These are phyloP conservation scores for Penicillium subrubescens DNA, from an alignment of 495 filamentous ascomycete genomes.

Conservation along the genomic window DNA sequence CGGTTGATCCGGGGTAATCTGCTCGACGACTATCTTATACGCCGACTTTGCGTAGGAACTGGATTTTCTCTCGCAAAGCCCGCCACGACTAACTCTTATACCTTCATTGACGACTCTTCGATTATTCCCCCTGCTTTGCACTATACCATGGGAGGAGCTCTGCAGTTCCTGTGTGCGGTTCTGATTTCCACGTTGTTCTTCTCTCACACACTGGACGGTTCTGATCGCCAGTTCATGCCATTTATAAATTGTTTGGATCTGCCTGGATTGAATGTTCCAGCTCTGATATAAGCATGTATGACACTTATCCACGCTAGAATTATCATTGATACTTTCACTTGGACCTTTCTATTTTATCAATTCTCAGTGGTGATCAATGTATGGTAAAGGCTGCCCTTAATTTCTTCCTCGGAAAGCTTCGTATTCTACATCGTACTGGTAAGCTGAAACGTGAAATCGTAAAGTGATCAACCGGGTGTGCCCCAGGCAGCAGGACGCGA, in stretches of 20 bases:
- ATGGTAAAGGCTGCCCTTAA: background rate
- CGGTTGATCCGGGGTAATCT: conserved; percentile 30
- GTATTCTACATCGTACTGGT: background rate
- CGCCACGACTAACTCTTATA: conserved; percentile 36
- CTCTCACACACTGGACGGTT: background rate
- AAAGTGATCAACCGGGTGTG: background rate
- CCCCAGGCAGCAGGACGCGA: conserved; percentile 11
- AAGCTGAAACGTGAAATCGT: background rate
- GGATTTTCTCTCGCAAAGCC: conserved; percentile 20
- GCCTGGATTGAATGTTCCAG: background rate
- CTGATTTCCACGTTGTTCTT: conserved; percentile 7
- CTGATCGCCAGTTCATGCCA: background rate
- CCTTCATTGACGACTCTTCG: conserved; percentile 26
- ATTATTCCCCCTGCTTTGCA: conserved; percentile 22
- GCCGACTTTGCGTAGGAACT: conserved; percentile 24
- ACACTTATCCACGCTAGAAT: conserved; percentile 1
- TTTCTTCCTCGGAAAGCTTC: background rate
- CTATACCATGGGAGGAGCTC: conserved; percentile 35
- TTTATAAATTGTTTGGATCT: conserved; percentile 2
- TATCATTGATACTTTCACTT: background rate
- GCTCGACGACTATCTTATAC: conserved; percentile 5
- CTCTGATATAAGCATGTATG: background rate
- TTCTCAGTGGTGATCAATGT: background rate
- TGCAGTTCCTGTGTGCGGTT: conserved; percentile 20
- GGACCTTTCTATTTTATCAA: background rate